Evolutionary conservation across 768 basidiomycete genomes (phyloP).

Genomic region (Leccinum variicolor): DNA sequence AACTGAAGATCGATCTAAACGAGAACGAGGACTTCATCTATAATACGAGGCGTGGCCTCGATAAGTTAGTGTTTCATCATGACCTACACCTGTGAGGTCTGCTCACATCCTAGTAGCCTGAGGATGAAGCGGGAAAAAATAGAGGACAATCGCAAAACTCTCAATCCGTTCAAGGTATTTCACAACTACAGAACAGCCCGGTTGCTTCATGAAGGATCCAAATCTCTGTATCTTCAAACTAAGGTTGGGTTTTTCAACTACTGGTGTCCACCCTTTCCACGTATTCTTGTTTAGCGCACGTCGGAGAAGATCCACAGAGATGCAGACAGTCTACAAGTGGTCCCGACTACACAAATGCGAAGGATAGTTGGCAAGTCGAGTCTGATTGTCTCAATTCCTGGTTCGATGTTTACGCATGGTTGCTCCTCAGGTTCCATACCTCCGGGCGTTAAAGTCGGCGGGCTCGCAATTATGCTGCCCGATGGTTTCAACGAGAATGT

Average conservation of each 20-base stretch:
- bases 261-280: background rate
- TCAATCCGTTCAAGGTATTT: conserved; percentile 1
- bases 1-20: background rate
- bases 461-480: background rate
- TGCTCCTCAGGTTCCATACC: background rate
- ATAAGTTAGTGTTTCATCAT: no score
- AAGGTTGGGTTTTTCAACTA: background rate
- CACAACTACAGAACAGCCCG: background rate
- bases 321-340: background rate
- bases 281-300: background rate
- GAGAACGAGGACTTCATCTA: background rate
- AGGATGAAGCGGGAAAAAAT: background rate
- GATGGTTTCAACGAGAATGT: background rate
- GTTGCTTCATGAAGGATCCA: background rate
- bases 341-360: conserved; percentile 6
- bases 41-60: background rate
- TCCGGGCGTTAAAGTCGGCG: background rate
- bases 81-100: no score
- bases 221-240: background rate
- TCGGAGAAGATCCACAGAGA: conserved; percentile 4
- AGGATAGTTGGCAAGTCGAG: background rate
- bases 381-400: background rate
- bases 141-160: background rate
- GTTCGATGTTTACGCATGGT: background rate
- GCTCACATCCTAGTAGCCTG: background rate